A percentile compares a stretch with the other conserved stretches of the same genome.
Evolutionary conservation across 2,329 filamentous ascomycete species (phyloP).

Genomic region (Pseudogymnoascus sp.): DNA sequence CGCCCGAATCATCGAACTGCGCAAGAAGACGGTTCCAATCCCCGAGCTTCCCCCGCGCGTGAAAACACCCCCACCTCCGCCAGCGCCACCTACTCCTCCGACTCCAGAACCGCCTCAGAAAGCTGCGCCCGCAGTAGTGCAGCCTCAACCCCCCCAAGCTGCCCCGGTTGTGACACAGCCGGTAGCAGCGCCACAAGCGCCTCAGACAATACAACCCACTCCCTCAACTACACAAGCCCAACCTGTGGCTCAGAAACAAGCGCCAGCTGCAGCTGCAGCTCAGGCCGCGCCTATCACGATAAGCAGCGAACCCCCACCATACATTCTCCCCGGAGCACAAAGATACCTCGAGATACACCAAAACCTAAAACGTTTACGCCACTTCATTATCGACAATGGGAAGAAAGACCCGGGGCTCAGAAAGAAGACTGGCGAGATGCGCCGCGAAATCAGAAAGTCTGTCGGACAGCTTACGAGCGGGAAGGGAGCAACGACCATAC

Average conservation of each 20-base stretch:
- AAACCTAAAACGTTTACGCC: conserved; percentile 53
- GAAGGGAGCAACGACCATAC: conserved; percentile 51
- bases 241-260: background rate
- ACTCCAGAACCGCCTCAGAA: conserved; percentile 2
- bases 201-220: background rate
- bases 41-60: background rate
- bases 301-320: background rate
- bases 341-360: conserved; percentile 54
- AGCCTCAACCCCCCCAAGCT: background rate
- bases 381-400: conserved; percentile 45
- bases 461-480: conserved; percentile 66
- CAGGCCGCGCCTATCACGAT: background rate
- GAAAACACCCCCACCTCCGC: conserved; percentile 2
- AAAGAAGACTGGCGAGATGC: conserved; percentile 60
- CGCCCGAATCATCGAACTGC: conserved; percentile 20
- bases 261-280: background rate
- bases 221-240: background rate
- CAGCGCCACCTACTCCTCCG: conserved; percentile 5
- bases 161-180: background rate
- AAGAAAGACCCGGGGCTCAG: conserved; percentile 53
- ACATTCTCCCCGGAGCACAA: conserved; percentile 30
- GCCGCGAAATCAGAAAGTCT: conserved; percentile 61
- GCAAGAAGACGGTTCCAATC: conserved; percentile 34
- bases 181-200: conserved; percentile 1
- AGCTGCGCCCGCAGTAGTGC: background rate